These are phyloP conservation scores for Malassezia sympodialis DNA, from an alignment of 1,284 basidiomycete genomes.

Conservation along the genomic window DNA sequence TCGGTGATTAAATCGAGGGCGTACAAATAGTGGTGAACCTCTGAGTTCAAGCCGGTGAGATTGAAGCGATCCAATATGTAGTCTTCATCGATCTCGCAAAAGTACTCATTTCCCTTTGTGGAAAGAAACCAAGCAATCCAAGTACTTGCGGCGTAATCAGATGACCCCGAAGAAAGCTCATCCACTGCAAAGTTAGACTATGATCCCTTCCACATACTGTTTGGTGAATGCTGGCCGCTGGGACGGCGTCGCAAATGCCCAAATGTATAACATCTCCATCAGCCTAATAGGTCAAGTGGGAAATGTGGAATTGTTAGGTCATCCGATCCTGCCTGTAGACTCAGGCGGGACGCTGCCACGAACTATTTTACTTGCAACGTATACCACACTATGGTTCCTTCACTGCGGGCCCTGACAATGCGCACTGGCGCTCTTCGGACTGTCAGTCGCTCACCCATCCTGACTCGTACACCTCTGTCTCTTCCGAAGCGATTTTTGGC, in stretches of 20 bases:
- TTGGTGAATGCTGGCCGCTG: neutral
- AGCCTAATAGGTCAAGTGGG: neutral
- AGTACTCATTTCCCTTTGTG: constrained; percentile 80
- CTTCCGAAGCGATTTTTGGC: constrained; percentile 6
- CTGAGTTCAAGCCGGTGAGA: constrained; percentile 88
- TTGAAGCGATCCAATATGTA: constrained; percentile 98
- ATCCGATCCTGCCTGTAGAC: neutral
- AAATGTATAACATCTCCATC: neutral
- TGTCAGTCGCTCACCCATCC: neutral
- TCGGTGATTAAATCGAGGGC: constrained; percentile 85
- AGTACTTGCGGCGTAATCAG: constrained; percentile 65
- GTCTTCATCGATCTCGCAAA: constrained; percentile 97
- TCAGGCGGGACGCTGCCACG: neutral
- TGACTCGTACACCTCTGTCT: neutral
- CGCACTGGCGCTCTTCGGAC: neutral
- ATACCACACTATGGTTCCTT: neutral
- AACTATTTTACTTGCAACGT: neutral
- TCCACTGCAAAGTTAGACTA: constrained; percentile 55
- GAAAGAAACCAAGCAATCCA: constrained; percentile 99
- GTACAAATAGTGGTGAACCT: constrained; percentile 86
- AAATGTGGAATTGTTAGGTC: neutral
- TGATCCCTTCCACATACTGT: neutral
- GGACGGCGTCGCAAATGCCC: neutral
- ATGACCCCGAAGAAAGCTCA: constrained; percentile 73
- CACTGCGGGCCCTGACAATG: neutral